These are phyloP conservation scores for Pharnaceum exiguum DNA, from an alignment of 148 eudicot species.

Conservation along the genomic window DNA sequence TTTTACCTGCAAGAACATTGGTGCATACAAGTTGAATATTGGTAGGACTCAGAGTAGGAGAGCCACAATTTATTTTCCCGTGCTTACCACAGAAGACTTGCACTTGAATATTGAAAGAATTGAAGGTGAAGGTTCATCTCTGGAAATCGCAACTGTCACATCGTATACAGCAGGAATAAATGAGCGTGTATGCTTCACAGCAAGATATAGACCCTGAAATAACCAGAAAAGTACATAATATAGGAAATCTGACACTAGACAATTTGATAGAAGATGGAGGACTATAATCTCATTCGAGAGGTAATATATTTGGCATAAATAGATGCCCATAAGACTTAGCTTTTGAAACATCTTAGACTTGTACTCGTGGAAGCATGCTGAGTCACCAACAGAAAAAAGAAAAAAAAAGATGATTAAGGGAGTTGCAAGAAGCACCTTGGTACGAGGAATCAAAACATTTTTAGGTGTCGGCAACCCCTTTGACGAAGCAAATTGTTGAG, in stretches of 20 bases:
- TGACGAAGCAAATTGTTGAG: slow-evolving; percentile 59
- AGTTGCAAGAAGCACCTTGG: slow-evolving; percentile 36
- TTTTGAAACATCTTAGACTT: no score
- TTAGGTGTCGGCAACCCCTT: slow-evolving; percentile 49
- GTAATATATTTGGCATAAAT: no score
- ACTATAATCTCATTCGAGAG: no score
- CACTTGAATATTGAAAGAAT: slow-evolving; percentile 41
- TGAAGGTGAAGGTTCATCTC: slow-evolving; percentile 45
- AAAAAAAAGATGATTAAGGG: background rate
- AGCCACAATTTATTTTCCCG: no score
- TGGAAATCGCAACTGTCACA: slow-evolving; percentile 48
- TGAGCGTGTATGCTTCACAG: slow-evolving; percentile 52
- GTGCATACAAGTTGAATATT: no score
- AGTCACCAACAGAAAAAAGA: background rate
- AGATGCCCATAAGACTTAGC: no score
- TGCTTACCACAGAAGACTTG: slow-evolving; percentile 57
- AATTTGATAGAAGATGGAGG: no score
- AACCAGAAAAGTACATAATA: no score
- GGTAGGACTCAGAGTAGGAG: no score
- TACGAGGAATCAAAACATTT: slow-evolving; percentile 67
- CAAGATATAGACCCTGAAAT: slow-evolving; percentile 53
- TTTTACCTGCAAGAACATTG: slow-evolving; percentile 50
- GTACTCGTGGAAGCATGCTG: no score
- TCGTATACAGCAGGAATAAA: slow-evolving; percentile 60
- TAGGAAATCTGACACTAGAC: no score